Base-by-base conservation (phyloP, 352 stramenopile species). In the Hyaloperonospora brassicae region DNA sequence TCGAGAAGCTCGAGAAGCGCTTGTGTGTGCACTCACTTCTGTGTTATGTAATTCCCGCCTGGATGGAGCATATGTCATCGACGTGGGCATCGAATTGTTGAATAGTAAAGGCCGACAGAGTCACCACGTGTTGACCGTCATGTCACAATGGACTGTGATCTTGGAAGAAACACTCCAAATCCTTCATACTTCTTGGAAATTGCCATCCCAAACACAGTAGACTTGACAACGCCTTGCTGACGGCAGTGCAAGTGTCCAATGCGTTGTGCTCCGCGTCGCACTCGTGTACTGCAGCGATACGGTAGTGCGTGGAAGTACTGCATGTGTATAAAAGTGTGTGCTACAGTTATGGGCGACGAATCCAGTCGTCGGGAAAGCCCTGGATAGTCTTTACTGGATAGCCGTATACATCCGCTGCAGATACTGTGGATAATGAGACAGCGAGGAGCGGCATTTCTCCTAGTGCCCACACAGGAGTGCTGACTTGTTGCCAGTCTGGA, bases 331-430 rank as follows among this genome's bases (percentile, higher is more conserved):
- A 1, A 22, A 70, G 40, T 47, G 49, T 12, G 72, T 83, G 8
- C 50, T 54, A n/a, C 72, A 70, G 17, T 66, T 61, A 51, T 85
- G 67, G 0, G 70, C 60, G 14, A 76, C 70, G 64, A 80, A 86
- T 54, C 80, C 82, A 47, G 82, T 70, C 0, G 44, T 74, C 25
- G 76, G 72, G 56, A 86, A 83, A 1, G 79, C 73, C 27, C 72
- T 74, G 0, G 68, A 63, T 2, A 87, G 31, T 0, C 49, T 44
- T 64, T 68, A 84, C 0, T 72, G 58, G 0, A 61, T 69, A 1
- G 64, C 68, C 13, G 17, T 17, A 17, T 17, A 17, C 17, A 17
- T 17, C 17, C 17, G 17, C 27, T 34, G 27, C 27, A 34, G 27
- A 9, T 8, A 34, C 8, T 34, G 8, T 8, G 8, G 27, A 34